Conservation (phyloP, 2,329 filamentous ascomycete species). For the Fusarium sp. region DNA sequence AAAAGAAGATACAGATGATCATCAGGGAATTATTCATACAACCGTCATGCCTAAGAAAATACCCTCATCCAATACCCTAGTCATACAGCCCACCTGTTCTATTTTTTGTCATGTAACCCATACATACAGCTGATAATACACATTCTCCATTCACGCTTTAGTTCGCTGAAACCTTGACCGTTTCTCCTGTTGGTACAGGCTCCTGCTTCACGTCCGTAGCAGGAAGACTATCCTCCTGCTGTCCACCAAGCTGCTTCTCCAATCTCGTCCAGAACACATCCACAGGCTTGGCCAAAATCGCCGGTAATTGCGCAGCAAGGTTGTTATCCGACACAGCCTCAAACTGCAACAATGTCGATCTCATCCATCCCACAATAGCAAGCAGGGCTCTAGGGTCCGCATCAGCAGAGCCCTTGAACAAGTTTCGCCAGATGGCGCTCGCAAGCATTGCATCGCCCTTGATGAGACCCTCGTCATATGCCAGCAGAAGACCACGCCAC, state of each 20-base stretch:
- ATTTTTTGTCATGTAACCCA: conserved; percentile 20
- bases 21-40: conserved; percentile 39
- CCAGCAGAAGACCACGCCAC: conserved; percentile 88
- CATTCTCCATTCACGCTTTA: conserved; percentile 13
- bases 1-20: conserved; percentile 19
- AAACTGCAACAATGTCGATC: conserved; percentile 60
- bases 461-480: conserved; percentile 84
- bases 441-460: conserved; percentile 83
- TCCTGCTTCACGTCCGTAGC: conserved; percentile 37
- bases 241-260: conserved; percentile 54
- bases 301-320: conserved; percentile 49
- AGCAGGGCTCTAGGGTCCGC: conserved; percentile 64
- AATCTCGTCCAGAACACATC: conserved; percentile 61
- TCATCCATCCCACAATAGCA: conserved; percentile 69
- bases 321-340: conserved; percentile 63
- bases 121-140: conserved; percentile 46
- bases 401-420: conserved; percentile 79
- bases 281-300: conserved; percentile 53
- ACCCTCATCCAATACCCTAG: conserved; percentile 21
- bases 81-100: conserved; percentile 38
- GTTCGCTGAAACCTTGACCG: conserved; percentile 41
- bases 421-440: conserved; percentile 90
- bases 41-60: conserved; percentile 21
- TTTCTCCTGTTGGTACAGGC: conserved; percentile 12
- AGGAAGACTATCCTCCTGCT: conserved; percentile 43